phyloP scores from a whole-genome alignment of 2,329 filamentous ascomycete genomes.

The Nemania sp. region DNA sequence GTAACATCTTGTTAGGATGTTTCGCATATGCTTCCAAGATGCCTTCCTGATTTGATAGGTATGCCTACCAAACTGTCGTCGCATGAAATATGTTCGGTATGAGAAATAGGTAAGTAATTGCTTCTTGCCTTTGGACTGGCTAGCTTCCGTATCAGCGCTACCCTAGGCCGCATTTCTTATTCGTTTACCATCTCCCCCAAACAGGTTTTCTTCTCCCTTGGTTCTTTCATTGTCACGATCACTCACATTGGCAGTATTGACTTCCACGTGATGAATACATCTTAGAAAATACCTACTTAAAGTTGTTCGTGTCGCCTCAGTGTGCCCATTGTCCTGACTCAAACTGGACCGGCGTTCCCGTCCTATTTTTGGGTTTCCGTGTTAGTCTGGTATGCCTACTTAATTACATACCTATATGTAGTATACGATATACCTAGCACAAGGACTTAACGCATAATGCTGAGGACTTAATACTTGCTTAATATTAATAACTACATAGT shows the following conservation, averaged over 20 bases:
- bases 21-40: slow-evolving; percentile 27
- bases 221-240: neutral
- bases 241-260: neutral
- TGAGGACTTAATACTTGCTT: neutral
- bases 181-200: too few species aligned
- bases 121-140: neutral
- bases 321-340: slow-evolving; percentile 5
- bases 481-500: too few species aligned
- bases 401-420: too few species aligned
- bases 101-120: too few species aligned
- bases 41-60: slow-evolving; percentile 19
- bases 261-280: slow-evolving; percentile 10
- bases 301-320: slow-evolving; percentile 6
- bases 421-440: neutral
- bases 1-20: slow-evolving; percentile 19
- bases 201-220: neutral
- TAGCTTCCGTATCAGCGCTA: too few species aligned
- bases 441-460: neutral
- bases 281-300: neutral
- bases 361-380: slow-evolving; percentile 33
- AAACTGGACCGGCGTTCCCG: slow-evolving; percentile 17
- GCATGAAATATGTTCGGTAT: too few species aligned
- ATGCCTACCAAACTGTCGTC: too few species aligned
- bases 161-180: too few species aligned
- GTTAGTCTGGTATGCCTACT: neutral